Evolutionary conservation across 345 rosid genomes (phyloP).

Genomic region (Populus pruinosa): DNA sequence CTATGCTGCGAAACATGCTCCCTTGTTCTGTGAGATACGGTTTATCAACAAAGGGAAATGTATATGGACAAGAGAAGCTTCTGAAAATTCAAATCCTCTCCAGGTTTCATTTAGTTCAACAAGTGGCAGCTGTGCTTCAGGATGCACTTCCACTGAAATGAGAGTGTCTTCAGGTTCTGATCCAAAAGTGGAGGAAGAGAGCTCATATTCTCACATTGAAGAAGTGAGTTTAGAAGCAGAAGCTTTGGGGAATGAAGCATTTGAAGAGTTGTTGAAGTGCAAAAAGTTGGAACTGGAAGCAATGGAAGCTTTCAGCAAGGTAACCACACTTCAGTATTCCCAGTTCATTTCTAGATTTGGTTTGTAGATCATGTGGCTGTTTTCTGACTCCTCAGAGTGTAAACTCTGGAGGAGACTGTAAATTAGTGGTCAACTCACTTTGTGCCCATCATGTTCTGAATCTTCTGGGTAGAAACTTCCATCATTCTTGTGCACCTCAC

Average conservation of each 20-base stretch:
- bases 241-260: slow-evolving; percentile 30
- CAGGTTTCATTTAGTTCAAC: slow-evolving; percentile 26
- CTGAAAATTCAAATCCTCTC: slow-evolving; percentile 21
- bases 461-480: background rate
- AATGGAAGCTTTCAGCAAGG: slow-evolving; percentile 50
- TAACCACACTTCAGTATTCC: slow-evolving; percentile 16
- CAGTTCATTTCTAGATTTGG: background rate
- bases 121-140: slow-evolving; percentile 26
- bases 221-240: slow-evolving; percentile 35
- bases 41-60: slow-evolving; percentile 60
- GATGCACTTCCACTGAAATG: slow-evolving; percentile 27
- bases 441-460: background rate
- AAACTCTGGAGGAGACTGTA: background rate
- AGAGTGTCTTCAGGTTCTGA: slow-evolving; percentile 35
- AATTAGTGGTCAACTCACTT: background rate
- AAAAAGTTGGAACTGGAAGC: slow-evolving; percentile 43
- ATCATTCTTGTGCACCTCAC: background rate
- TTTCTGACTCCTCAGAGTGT: background rate
- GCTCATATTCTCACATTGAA: slow-evolving; percentile 21
- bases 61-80: slow-evolving; percentile 57
- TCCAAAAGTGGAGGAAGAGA: slow-evolving; percentile 35
- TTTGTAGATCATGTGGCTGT: background rate
- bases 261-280: slow-evolving; percentile 29
- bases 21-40: slow-evolving; percentile 57
- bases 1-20: slow-evolving; percentile 48